Evolutionary conservation across 768 basidiomycete genomes (phyloP).

Genomic region (Mycena amicta): DNA sequence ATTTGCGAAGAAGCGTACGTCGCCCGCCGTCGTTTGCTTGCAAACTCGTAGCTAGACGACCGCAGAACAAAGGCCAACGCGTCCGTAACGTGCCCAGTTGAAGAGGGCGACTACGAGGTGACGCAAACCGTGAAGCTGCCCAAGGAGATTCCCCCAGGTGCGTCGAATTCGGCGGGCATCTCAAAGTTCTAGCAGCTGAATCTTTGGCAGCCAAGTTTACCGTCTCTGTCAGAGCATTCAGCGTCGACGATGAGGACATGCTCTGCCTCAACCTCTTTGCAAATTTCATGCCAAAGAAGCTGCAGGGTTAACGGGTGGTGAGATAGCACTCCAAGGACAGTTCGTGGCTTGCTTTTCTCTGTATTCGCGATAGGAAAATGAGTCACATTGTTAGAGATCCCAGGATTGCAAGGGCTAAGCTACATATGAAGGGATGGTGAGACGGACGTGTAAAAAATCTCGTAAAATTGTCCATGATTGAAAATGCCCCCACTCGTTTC

Average conservation of each 20-base stretch:
- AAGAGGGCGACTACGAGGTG: constrained; percentile 70
- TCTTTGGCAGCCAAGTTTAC: constrained; percentile 74
- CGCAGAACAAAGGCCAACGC: constrained; percentile 62
- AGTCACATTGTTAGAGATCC: background rate
- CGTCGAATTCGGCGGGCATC: constrained; percentile 23
- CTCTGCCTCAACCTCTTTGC: constrained; percentile 79
- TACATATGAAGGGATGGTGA: background rate
- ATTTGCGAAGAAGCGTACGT: constrained; percentile 85
- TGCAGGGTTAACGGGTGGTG: too few species aligned
- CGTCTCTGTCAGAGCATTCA: constrained; percentile 70
- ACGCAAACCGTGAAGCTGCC: constrained; percentile 86
- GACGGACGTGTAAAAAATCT: background rate
- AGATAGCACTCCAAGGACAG: too few species aligned
- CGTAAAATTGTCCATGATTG: too few species aligned
- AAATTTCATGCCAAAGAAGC: constrained; percentile 51
- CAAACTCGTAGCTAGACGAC: too few species aligned
- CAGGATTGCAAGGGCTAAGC: background rate
- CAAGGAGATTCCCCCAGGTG: constrained; percentile 86
- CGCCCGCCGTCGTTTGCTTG: background rate
- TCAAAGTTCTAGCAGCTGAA: too few species aligned
- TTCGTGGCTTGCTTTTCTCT: background rate
- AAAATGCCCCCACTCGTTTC: too few species aligned
- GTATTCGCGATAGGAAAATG: background rate
- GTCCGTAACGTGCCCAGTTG: constrained; percentile 83
- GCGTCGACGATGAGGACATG: constrained; percentile 70